Base-by-base conservation (phyloP, 306 rosid species). In the Sechiopsis laciniata region DNA sequence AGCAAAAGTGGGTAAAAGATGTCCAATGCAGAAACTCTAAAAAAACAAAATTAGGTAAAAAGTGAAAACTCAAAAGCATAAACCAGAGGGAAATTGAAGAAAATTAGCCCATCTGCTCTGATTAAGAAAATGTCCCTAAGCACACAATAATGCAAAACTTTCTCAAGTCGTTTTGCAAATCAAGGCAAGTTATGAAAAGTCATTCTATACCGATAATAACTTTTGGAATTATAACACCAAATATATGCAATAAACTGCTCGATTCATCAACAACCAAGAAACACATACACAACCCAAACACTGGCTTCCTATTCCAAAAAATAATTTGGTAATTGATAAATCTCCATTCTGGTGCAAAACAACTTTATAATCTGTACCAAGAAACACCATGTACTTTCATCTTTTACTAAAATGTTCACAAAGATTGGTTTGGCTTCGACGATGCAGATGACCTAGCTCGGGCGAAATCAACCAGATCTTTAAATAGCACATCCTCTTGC, bases 401-500 rank as follows among this genome's bases (percentile, higher is more conserved):
- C 40, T 22, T 22, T 70, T 22, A 24, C 45, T 50, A 9, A 8
- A 69, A 46, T 15, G 22, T 70, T 92, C 89, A 88, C 78, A 79
- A 87, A 61, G 93, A 85, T 80, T 87, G 85, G 77, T 89, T 91
- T 56, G 91, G 82, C 17, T 84, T 87, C 8, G 96, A 77, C 62
- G 96, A 77, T 9, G 93, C 85, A 45, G 99, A 88, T 32, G 95
- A 89, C 73, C 88, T 88, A 32, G 96, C 83, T 82, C 88, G 91
- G 2, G 95, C 95, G 73, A 88, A 88, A 82, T 91, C 99, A 79
- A 91, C 88, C 0, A 89, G 90, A 79, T 91, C 92, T 72, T 89
- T 89, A 86, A 95, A 91, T 16, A 88, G 88, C 26, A 78, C 96
- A 79, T 94, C 97, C 77, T 91, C 96, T 67, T 87, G 84, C 74